Percentiles rank a stretch among this genome's conserved stretches.
Conservation (phyloP, 257 asterid genomes). For the Solanum chmielewskii region DNA sequence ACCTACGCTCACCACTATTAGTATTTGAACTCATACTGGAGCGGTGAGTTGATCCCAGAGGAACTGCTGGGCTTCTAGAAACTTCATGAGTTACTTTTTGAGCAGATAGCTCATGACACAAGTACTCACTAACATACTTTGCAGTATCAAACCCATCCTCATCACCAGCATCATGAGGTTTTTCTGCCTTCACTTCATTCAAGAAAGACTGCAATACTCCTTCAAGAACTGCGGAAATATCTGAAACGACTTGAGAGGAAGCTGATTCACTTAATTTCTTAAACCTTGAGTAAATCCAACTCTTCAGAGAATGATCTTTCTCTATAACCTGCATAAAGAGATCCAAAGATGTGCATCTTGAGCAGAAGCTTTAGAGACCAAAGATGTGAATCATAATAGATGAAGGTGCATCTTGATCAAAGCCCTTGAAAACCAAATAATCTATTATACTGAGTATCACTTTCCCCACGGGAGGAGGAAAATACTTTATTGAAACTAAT, state of each 20-base stretch:
- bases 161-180: constrained; percentile 21
- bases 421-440: background rate
- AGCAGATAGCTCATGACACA: constrained; percentile 26
- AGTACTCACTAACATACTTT: constrained; percentile 28
- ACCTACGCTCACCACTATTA: constrained; percentile 32
- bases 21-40: constrained; percentile 17
- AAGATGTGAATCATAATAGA: background rate
- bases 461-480: background rate
- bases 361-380: constrained; percentile 8
- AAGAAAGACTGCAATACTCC: constrained; percentile 50
- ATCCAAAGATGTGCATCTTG: constrained; percentile 7
- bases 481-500: background rate
- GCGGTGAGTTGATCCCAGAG: constrained; percentile 15
- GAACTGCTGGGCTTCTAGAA: constrained; percentile 23
- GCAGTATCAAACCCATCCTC: constrained; percentile 34
- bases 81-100: constrained; percentile 40
- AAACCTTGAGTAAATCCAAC: constrained; percentile 58
- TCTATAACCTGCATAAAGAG: constrained; percentile 53
- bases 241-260: constrained; percentile 53
- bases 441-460: background rate
- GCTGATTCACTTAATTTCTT: constrained; percentile 53
- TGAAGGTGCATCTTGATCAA: background rate
- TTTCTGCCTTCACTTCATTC: constrained; percentile 41
- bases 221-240: constrained; percentile 47
- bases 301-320: constrained; percentile 44